Conservation (phyloP, 495 filamentous ascomycete genomes). For the Penicillium fimorum region DNA sequence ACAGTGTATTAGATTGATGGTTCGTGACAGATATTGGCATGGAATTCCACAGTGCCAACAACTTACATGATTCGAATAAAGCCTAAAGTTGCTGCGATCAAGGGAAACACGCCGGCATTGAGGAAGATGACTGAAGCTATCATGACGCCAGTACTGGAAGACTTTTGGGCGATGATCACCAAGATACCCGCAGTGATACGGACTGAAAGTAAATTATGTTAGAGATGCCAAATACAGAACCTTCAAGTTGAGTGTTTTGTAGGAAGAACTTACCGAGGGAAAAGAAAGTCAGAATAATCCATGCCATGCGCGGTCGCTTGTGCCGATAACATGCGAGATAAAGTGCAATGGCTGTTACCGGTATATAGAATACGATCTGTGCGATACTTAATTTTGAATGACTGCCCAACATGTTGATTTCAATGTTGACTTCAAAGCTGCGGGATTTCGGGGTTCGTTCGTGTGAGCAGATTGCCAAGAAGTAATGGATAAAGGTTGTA, state of each 20-base stretch:
- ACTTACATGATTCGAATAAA: slow-evolving; percentile 31
- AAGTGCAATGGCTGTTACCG: slow-evolving; percentile 15
- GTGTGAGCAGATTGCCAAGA: neutral
- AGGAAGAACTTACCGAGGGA: neutral
- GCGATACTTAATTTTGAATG: slow-evolving; percentile 27
- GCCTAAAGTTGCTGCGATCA: slow-evolving; percentile 28
- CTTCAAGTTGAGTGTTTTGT: neutral
- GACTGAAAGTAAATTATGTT: slow-evolving; percentile 12
- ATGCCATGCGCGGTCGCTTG: slow-evolving; percentile 19
- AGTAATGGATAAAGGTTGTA: too few relatives aligned
- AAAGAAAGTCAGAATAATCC: slow-evolving; percentile 1
- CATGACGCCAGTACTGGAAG: slow-evolving; percentile 19
- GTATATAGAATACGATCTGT: slow-evolving; percentile 28
- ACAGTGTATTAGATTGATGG: neutral
- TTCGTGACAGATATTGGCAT: neutral
- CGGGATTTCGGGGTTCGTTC: neutral
- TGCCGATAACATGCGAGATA: slow-evolving; percentile 20
- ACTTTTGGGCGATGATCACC: slow-evolving; percentile 23
- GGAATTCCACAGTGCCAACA: neutral
- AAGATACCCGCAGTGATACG: slow-evolving; percentile 23
- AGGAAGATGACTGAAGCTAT: slow-evolving; percentile 26
- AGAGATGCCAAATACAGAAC: neutral
- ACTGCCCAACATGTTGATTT: slow-evolving; percentile 22
- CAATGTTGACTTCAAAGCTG: neutral
- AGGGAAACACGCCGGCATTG: slow-evolving; percentile 28